Base-by-base conservation (phyloP, 805 yeast species). In the Zygoascus bituminiphila region DNA sequence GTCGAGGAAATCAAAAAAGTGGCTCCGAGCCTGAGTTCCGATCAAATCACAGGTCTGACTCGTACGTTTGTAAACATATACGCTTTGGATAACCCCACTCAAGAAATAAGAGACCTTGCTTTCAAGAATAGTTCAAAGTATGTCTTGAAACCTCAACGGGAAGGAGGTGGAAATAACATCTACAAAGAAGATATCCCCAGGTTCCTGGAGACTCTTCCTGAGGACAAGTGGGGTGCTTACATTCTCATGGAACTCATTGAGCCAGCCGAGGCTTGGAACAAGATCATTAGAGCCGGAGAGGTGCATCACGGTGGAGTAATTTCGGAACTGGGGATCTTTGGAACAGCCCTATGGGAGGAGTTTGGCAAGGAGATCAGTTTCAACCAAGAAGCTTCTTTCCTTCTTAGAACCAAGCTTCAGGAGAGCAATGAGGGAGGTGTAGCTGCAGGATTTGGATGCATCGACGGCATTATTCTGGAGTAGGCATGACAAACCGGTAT, bases 361-460 rank as follows among this genome's bases (percentile, higher is more conserved):
- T 68, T 84, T 9, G 44, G 21, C 20, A 5, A 4, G 9, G 15
- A 10, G n/a, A 17, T 25, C 8, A 58, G 77, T 35, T 62, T 69
- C 47, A 93, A 93, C 63, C 77, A 78, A 37, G 76, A 76, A 53
- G 79, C 88, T 1, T 98, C 97, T 5, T 87, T 86, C 79, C 72
- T 93, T 54, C 70, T 93, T 57, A 79, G 98, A 68, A 84, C 96
- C 0, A 93, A 93, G 65, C 79, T 88, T 49, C 83, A 86, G 54
- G 70, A 83, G 2, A 84, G 95, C 47, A 82, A 93, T 65, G 99
- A 93, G 70, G 98, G 98, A 35, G 99, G 99, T 36, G 97, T 93
- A 29, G 98, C 98, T 20, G 98, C 98, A 14, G 99, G 99, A 1
- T 91, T 86, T 67, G 99, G 98, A 5, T 88, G 97, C 65, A 86